phyloP scores from a whole-genome alignment of 2,329 filamentous ascomycete genomes.

The Chaetomiaceae sp. region DNA sequence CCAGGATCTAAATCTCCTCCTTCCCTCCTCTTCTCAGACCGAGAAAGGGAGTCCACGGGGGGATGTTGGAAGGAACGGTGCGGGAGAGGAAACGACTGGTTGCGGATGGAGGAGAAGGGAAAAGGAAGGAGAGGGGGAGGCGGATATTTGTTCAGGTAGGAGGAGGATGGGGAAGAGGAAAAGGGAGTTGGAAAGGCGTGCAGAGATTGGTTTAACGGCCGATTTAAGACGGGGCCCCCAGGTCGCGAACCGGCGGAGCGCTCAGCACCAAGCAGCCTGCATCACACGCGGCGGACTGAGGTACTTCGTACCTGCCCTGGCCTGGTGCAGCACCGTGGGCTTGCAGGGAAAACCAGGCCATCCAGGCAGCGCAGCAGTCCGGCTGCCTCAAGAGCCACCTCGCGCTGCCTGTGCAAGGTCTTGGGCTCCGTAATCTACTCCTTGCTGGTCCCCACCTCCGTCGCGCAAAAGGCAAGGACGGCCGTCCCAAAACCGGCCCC shows the following conservation, averaged over 20 bases:
- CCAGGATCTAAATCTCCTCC: conserved; percentile 30
- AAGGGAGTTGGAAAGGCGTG: conserved; percentile 52
- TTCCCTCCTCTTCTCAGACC: conserved; percentile 31
- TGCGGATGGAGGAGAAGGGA: conserved; percentile 34
- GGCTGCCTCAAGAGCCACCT: conserved; percentile 15
- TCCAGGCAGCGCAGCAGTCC: conserved; percentile 19
- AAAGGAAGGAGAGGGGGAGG: conserved; percentile 36
- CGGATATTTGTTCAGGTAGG: conserved; percentile 44
- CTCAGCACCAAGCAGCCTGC: conserved; percentile 27
- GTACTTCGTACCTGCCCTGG: conserved; percentile 21
- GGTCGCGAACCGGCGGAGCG: conserved; percentile 21
- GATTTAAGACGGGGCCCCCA: conserved; percentile 40
- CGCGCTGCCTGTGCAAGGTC: conserved; percentile 16
- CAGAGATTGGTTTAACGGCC: conserved; percentile 36
- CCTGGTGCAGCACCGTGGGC: conserved; percentile 19
- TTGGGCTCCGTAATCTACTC: conserved; percentile 14
- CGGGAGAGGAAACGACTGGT: conserved; percentile 53
- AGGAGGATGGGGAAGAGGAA: conserved; percentile 49
- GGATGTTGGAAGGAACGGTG: conserved; percentile 42
- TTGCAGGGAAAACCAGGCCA: conserved; percentile 21
- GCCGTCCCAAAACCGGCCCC: conserved; percentile 19
- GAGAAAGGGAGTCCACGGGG: conserved; percentile 30
- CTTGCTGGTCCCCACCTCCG: conserved; percentile 13
- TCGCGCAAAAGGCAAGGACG: conserved; percentile 17
- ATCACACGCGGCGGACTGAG: conserved; percentile 24